Base-by-base conservation (phyloP, 345 rosid species). In the Reutealis trisperma region DNA sequence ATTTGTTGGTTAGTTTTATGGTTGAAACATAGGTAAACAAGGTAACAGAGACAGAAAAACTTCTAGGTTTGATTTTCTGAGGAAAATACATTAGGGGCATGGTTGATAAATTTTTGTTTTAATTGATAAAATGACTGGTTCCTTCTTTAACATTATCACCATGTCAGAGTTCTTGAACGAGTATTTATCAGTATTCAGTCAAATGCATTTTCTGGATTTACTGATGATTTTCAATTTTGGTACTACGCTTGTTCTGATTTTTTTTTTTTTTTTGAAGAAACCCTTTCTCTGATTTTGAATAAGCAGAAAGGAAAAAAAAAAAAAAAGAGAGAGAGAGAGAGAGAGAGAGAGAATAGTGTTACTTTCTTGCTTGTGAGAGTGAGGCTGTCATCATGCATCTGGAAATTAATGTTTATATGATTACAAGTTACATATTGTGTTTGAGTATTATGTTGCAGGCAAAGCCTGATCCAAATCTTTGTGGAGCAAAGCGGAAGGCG, bases 401-500 rank as follows among this genome's bases (percentile, higher is more conserved):
- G 44, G 71, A 54, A 14, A 49, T 68, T 32, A 64, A 8, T 0
- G 62, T 25, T 63, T 73, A 25, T 0, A 25, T 34, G 32, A 59
- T 9, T 71, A 9, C 44, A 69, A 74, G 75, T 79, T 70, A 76
- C 72, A 59, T 79, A 25, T 70, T 63, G 63, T 66, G 74, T 61
- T 59, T 65, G 74, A 72, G 80, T 69, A 25, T 44, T 70, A 1
- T 79, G 13, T 81, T 85, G 86, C 88, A 90, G 94, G 84, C 76
- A 3, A 92, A 85, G 84, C 84, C 89, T 18, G 84, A 85, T 55
- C 74, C 88, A 63, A 74, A 67, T 74, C 49, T 79, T 70, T 44
- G 70, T 63, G 85, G 80, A 75, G 67, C 30, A 74, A 92, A 87
- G 83, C 78, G 88, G 77, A 88, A 88, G 76, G 84, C 80, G 24